These are phyloP conservation scores for Trichocomaceae sp. DNA, from an alignment of 2,329 filamentous ascomycete genomes.

Conservation along the genomic window DNA sequence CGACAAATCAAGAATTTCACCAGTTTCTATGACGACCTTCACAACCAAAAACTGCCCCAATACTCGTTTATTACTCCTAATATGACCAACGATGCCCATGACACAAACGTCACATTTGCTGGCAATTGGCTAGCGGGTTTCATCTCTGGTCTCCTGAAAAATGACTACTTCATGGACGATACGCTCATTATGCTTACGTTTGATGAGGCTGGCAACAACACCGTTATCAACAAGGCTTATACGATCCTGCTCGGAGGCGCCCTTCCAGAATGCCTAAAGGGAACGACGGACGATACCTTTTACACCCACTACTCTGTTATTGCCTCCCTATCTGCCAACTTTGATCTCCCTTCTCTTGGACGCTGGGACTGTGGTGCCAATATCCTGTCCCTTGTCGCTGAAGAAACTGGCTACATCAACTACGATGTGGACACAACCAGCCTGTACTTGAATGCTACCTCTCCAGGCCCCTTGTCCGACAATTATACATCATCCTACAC, in stretches of 20 bases:
- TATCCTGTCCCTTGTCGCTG: conserved; percentile 55
- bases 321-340: conserved; percentile 61
- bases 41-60: conserved; percentile 59
- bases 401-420: conserved; percentile 51
- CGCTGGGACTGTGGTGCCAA: conserved; percentile 68
- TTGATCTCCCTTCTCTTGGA: conserved; percentile 61
- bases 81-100: conserved; percentile 64
- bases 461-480: conserved; percentile 42
- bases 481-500: conserved; percentile 22
- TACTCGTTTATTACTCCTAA: conserved; percentile 51
- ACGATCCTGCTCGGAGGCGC: conserved; percentile 67
- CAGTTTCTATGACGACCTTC: conserved; percentile 62
- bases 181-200: conserved; percentile 72
- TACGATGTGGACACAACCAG: conserved; percentile 34
- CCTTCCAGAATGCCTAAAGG: conserved; percentile 56
- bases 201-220: conserved; percentile 69
- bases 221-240: conserved; percentile 60
- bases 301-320: conserved; percentile 69
- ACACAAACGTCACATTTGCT: conserved; percentile 63
- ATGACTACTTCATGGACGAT: conserved; percentile 66
- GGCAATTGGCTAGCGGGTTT: conserved; percentile 63
- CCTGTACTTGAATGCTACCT: conserved; percentile 50
- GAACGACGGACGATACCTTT: conserved; percentile 62
- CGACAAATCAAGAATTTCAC: conserved; percentile 68
- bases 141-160: conserved; percentile 61